phyloP scores from a whole-genome alignment of 2,329 filamentous ascomycete species.

The Arachnopeziza araneosa region DNA sequence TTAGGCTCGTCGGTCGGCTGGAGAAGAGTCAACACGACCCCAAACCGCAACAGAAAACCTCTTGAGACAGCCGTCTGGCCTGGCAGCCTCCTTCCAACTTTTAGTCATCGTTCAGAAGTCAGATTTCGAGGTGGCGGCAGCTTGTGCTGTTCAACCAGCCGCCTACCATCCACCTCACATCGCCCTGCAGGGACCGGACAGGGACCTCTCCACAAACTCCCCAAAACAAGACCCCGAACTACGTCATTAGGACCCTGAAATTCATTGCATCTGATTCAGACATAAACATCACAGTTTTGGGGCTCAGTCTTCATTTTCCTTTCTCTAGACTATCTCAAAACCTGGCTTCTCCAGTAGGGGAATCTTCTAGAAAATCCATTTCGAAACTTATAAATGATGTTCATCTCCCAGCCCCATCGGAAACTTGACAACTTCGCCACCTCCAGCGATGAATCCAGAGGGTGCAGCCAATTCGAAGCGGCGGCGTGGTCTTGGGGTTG shows the following conservation, averaged over 20 bases:
- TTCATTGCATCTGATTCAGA: neutral
- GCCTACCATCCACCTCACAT: neutral
- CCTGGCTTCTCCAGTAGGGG: neutral
- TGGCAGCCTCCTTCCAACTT: neutral
- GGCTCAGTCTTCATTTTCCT: neutral
- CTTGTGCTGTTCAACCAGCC: neutral
- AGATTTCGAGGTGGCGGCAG: neutral
- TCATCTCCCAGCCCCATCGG: neutral
- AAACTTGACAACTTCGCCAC: neutral
- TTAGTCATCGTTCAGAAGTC: neutral
- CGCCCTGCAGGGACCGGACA: neutral
- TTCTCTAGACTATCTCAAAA: neutral
- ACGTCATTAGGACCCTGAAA: neutral
- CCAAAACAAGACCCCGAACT: neutral
- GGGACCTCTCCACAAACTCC: neutral
- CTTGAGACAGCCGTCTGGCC: neutral
- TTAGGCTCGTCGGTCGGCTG: neutral
- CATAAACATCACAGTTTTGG: neutral
- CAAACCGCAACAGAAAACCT: neutral
- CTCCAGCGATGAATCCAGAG: conserved; percentile 1
- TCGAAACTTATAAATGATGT: neutral
- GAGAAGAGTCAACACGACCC: neutral
- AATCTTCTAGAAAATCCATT: neutral
- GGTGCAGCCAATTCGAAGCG: conserved; percentile 21
- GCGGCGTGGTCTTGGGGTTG: conserved; percentile 25